phyloP scores from a whole-genome alignment of 331 rosid genomes.

The Acacia concinna region DNA sequence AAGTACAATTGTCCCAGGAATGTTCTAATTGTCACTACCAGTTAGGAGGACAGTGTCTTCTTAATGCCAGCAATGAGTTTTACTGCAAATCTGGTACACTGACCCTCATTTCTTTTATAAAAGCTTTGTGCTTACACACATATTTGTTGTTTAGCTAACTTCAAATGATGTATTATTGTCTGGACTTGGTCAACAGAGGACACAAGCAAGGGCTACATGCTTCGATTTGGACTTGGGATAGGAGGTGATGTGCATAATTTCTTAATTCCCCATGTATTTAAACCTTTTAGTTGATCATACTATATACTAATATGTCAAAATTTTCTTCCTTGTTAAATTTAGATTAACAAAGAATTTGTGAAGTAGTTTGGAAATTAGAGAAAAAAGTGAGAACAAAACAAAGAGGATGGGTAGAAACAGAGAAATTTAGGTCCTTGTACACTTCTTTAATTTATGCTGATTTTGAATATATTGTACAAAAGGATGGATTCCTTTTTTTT shows the following conservation, averaged over 20 bases:
- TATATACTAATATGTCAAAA: neutral
- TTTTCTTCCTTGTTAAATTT: neutral
- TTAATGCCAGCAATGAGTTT: neutral
- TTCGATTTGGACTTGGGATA: neutral
- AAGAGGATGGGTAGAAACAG: neutral
- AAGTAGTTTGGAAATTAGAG: neutral
- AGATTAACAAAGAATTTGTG: neutral
- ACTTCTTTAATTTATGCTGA: neutral
- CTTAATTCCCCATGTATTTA: neutral
- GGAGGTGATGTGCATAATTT: neutral
- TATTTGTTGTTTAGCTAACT: neutral
- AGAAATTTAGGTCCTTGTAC: neutral
- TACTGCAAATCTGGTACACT: neutral
- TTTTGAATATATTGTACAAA: neutral
- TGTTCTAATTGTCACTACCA: neutral
- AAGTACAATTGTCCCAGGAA: neutral
- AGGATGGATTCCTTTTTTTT: neutral
- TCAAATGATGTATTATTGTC: neutral
- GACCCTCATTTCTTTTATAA: no score
- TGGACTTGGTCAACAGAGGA: neutral
- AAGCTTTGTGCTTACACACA: neutral
- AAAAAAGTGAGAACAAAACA: neutral
- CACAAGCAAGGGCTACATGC: neutral
- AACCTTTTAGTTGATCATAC: neutral
- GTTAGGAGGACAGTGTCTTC: neutral